Evolutionary conservation across 208 protist genomes (phyloP).

Genomic region (Kentomonas sorsogonicus): DNA sequence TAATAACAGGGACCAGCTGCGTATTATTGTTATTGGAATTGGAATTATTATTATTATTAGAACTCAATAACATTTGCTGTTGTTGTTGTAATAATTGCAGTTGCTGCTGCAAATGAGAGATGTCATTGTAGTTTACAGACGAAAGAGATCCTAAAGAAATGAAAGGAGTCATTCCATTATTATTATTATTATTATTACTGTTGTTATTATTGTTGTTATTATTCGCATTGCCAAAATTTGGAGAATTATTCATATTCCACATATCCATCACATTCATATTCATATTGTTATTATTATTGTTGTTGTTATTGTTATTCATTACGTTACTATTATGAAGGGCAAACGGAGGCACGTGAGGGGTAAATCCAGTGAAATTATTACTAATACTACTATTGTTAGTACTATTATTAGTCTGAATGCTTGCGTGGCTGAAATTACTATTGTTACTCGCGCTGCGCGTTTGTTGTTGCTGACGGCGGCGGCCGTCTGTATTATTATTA

Average conservation of each 20-base stretch:
- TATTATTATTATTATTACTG: conserved; percentile 11
- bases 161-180: conserved; percentile 2
- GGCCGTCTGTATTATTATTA: too few relatives aligned
- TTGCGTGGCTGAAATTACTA: too few relatives aligned
- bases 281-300: neutral
- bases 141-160: too few relatives aligned
- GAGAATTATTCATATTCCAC: conserved; percentile 6
- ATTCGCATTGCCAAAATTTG: neutral
- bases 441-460: too few relatives aligned
- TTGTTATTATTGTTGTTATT: conserved; percentile 1
- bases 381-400: too few relatives aligned
- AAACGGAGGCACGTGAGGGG: too few relatives aligned
- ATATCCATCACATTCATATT: too few relatives aligned
- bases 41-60: conserved; percentile 10
- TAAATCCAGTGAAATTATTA: too few relatives aligned
- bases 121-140: too few relatives aligned
- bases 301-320: neutral
- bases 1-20: neutral
- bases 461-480: too few relatives aligned
- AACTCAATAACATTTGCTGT: too few relatives aligned
- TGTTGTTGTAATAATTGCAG: conserved; percentile 4
- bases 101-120: conserved; percentile 2
- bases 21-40: conserved; percentile 6
- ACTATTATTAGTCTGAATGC: too few relatives aligned
- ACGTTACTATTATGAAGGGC: neutral